Evolutionary conservation across 257 asterid genomes (phyloP).

Genomic region (Leptodermis oblonga): DNA sequence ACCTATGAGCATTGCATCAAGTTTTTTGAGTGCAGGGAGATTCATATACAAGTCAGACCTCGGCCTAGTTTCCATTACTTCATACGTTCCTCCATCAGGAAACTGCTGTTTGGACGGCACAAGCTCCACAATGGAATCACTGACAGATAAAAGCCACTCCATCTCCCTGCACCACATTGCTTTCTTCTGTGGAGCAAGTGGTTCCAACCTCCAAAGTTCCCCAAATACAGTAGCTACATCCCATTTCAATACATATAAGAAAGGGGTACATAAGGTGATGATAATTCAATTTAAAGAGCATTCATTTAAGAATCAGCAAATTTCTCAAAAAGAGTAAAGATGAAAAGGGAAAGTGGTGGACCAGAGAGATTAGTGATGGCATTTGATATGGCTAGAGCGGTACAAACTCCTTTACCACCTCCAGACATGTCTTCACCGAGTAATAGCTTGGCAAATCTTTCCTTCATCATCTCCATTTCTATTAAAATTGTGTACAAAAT

Average conservation of each 20-base stretch:
- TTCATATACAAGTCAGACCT: slow-evolving; percentile 80
- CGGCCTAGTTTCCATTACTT: slow-evolving; percentile 77
- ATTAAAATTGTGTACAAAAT: neutral
- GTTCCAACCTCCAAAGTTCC: slow-evolving; percentile 96
- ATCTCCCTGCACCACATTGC: slow-evolving; percentile 93
- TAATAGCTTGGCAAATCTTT: slow-evolving; percentile 85
- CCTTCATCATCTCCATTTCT: slow-evolving; percentile 93
- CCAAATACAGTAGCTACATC: slow-evolving; percentile 84
- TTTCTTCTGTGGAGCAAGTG: slow-evolving; percentile 77
- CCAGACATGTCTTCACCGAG: slow-evolving; percentile 99
- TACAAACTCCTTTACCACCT: slow-evolving; percentile 94
- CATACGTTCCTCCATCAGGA: slow-evolving; percentile 82
- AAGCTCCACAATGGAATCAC: slow-evolving; percentile 90
- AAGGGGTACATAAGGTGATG: too few species aligned
- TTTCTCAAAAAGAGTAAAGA: neutral
- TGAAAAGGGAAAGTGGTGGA: slow-evolving; percentile 16
- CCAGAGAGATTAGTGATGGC: slow-evolving; percentile 97
- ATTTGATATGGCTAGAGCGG: slow-evolving; percentile 92
- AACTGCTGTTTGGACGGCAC: slow-evolving; percentile 80
- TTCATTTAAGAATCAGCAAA: neutral
- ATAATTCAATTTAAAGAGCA: too few species aligned
- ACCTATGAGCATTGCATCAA: slow-evolving; percentile 87
- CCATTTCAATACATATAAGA: slow-evolving; percentile 5
- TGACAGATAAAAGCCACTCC: slow-evolving; percentile 87
- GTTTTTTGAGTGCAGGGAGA: slow-evolving; percentile 94